These are phyloP conservation scores for Aspergillus carbonarius DNA, from an alignment of 2,329 filamentous ascomycete genomes.

Conservation along the genomic window DNA sequence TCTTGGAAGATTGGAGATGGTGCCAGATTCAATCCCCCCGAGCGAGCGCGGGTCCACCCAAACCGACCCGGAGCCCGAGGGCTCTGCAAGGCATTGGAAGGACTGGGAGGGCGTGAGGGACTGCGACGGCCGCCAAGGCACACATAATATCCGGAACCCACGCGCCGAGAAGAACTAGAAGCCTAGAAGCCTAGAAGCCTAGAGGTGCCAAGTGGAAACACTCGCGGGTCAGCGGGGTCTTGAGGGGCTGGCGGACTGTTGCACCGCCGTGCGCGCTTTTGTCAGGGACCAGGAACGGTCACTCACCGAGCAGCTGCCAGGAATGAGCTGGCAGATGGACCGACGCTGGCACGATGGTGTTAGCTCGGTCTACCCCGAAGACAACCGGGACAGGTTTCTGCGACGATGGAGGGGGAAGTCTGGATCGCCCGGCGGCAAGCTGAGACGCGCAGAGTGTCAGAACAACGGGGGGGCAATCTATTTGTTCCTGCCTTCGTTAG, in stretches of 20 bases:
- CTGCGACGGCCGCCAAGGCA: neutral
- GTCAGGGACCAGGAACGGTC: too few species aligned
- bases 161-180: neutral
- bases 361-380: neutral
- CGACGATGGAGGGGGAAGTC: neutral
- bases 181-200: too few species aligned
- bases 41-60: neutral
- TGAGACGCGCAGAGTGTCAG: constrained; percentile 10
- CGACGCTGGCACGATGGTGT: too few species aligned
- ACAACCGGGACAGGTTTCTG: neutral
- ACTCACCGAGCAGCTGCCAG: too few species aligned
- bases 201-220: too few species aligned
- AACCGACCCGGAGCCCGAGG: neutral
- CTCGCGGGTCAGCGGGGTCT: too few species aligned
- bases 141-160: neutral
- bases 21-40: neutral
- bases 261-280: too few species aligned
- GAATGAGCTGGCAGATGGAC: too few species aligned
- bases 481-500: neutral
- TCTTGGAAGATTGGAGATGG: too few species aligned
- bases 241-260: too few species aligned
- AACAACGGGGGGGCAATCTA: neutral
- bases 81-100: neutral
- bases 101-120: neutral
- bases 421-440: neutral